Base-by-base conservation (phyloP, 805 yeast genomes). In the Sugiyamaella mastotermitis region DNA sequence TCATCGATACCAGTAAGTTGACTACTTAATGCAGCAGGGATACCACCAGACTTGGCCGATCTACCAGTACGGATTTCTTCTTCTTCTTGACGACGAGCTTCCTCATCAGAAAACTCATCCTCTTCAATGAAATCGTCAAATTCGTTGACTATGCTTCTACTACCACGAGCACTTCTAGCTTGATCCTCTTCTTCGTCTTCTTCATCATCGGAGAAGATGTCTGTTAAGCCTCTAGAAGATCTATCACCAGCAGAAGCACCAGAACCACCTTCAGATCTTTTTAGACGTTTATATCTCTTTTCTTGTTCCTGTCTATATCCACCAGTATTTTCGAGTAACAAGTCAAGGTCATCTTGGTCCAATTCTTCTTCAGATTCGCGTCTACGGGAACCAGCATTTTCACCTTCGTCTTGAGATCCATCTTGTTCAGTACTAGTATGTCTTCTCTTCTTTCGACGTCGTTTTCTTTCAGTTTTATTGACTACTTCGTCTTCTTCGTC, bases 91-190 rank as follows among this genome's bases (percentile, higher is more conserved):
- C 71, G 66, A 15, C 74, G 64, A 41, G 76, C 82, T 46, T 80
- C 87, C 54, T 87, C 95, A 51, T 86, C 97, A 6, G 94, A 84
- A 54, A 83, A 82, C 58, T 88, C 97, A 61, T 92, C 98, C 45
- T 90, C 97, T 62, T 90, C 98, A 50, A 92, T 92, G 64, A 92
- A 92, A 57, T 88, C 98, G 58, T 87, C 98, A 52, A 90, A 78
- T 60, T 92, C 97, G 56, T 87, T 40, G 16, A 31, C 95, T 48
- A 77, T 61, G 30, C 60, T 65, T 53, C 62, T 61, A 40, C 57
- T 45, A 36, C 48, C 51, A 17, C 47, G 44, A 37, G 48, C 58
- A 9, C 18, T n/a, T 20, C 15, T 16, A 13, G 25, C 25, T 18
- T 10, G 21, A 3, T 35, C 38, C 7, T 13, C 19, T 9, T 37